These are phyloP conservation scores for Castanopsis chinensis DNA, from an alignment of 306 rosid species.

Conservation along the genomic window DNA sequence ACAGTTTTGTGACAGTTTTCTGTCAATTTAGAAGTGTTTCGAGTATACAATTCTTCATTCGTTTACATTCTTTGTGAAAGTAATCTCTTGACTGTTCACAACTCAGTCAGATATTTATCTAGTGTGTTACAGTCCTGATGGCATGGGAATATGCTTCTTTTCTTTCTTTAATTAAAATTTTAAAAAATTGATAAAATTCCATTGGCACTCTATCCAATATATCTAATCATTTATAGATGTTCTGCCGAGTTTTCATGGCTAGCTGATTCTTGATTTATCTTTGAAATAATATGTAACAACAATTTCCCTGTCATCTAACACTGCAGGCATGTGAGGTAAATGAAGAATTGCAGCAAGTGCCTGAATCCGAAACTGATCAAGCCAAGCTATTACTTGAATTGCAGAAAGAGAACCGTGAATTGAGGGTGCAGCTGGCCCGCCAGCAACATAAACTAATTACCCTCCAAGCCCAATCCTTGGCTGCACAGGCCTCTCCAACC, in stretches of 20 bases:
- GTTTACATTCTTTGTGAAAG: not conserved
- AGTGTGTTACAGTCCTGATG: not conserved
- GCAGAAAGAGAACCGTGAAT: slow-evolving; percentile 84
- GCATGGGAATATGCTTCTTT: not conserved
- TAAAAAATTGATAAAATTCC: no score
- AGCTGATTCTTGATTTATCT: not conserved
- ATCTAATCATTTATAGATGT: not conserved
- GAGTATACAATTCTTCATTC: not conserved
- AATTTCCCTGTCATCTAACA: slow-evolving; percentile 13
- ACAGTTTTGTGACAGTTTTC: not conserved
- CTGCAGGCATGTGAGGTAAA: slow-evolving; percentile 60
- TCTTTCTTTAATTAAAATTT: no score
- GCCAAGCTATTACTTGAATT: slow-evolving; percentile 74
- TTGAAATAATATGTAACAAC: not conserved
- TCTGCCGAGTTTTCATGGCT: not conserved
- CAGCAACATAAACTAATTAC: slow-evolving; percentile 77
- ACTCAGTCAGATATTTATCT: not conserved
- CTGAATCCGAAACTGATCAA: slow-evolving; percentile 71
- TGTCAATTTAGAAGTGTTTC: not conserved
- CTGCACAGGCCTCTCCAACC: slow-evolving; percentile 73
- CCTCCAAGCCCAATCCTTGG: slow-evolving; percentile 68
- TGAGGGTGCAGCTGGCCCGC: slow-evolving; percentile 67
- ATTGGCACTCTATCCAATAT: no score
- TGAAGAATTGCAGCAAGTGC: slow-evolving; percentile 49
- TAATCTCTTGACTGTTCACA: not conserved